Conservation (phyloP, 2,329 filamentous ascomycete genomes). For the Trichoderma oligosporum region DNA sequence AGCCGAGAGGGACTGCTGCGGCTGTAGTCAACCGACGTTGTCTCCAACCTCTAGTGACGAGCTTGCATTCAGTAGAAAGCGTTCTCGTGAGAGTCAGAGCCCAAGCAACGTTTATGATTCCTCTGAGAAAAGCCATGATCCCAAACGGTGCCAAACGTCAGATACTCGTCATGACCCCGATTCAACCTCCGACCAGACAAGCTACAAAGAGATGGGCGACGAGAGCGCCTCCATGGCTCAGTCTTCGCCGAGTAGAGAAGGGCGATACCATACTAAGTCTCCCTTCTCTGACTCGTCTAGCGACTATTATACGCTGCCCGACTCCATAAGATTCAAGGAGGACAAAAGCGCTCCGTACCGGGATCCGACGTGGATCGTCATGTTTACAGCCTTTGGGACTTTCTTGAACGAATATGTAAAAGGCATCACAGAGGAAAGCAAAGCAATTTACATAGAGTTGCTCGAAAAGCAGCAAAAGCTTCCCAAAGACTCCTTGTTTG, state of each 20-base stretch:
- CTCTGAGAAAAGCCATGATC: not conserved
- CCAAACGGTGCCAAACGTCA: not conserved
- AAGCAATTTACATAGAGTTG: conserved; percentile 21
- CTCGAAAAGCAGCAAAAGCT: conserved; percentile 31
- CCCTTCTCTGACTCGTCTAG: not conserved
- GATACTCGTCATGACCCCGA: not conserved
- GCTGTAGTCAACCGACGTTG: not conserved
- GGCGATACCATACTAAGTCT: too few species aligned
- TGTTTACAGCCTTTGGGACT: not conserved
- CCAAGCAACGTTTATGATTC: not conserved
- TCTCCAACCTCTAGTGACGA: not conserved
- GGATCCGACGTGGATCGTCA: not conserved
- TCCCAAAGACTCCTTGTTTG: conserved; percentile 37
- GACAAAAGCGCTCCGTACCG: not conserved
- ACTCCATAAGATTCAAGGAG: not conserved
- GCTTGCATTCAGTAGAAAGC: not conserved
- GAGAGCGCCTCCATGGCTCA: not conserved
- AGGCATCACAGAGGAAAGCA: not conserved
- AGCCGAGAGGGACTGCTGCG: not conserved
- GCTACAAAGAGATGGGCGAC: not conserved
- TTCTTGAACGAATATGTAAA: not conserved
- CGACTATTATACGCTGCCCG: not conserved
- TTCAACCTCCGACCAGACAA: not conserved
- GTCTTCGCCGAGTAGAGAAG: not conserved
- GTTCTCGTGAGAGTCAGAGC: not conserved